Conservation (phyloP, 2,329 filamentous ascomycete genomes). For the Colletotrichum cordylinicola region DNA sequence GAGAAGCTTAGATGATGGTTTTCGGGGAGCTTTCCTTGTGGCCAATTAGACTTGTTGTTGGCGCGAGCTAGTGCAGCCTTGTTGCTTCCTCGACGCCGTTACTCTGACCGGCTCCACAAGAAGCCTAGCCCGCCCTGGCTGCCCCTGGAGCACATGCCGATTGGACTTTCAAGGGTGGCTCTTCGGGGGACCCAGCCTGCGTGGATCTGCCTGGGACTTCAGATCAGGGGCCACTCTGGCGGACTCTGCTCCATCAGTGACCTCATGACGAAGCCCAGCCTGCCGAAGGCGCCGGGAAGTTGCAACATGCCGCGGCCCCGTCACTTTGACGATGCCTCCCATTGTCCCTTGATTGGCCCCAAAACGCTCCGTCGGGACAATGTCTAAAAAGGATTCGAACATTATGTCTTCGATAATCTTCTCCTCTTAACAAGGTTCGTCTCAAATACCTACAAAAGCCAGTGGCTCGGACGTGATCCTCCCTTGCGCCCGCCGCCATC, state of each 20-base stretch:
- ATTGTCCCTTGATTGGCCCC: conserved; percentile 8
- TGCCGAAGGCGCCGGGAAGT: conserved; percentile 4
- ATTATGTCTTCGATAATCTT: neutral
- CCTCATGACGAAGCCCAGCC: conserved; percentile 14
- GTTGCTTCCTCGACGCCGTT: neutral
- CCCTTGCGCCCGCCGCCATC: conserved; percentile 10
- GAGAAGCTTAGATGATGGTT: neutral
- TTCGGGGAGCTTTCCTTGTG: neutral
- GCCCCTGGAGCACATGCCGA: conserved; percentile 5
- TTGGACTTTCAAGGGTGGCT: neutral
- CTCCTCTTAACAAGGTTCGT: neutral
- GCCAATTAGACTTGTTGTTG: conserved; percentile 4
- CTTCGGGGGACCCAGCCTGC: neutral
- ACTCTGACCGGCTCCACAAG: neutral
- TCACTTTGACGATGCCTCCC: conserved; percentile 2
- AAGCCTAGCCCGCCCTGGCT: neutral
- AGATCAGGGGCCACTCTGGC: conserved; percentile 1
- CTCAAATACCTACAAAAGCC: neutral
- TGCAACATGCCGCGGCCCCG: conserved; percentile 7
- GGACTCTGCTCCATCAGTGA: conserved; percentile 15
- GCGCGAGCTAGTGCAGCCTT: neutral
- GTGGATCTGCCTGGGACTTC: neutral
- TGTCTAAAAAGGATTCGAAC: neutral
- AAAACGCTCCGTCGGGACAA: neutral
- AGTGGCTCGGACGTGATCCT: conserved; percentile 10